Conservation (phyloP, 2,329 filamentous ascomycete genomes). For the Trichophyton rubrum region DNA sequence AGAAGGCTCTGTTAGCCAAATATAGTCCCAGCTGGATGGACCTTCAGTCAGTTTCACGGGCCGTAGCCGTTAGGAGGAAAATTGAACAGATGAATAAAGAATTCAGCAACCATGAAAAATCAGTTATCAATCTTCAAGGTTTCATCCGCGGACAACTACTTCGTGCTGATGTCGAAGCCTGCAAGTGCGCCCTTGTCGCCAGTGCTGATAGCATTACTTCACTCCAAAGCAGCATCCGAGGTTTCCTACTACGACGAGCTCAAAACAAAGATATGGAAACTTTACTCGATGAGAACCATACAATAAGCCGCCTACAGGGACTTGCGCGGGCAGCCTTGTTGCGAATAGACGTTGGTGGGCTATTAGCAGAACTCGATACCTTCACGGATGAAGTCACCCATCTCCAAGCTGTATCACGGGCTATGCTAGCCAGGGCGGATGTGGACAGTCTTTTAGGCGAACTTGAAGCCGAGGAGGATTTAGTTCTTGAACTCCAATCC, state of each 20-base stretch:
- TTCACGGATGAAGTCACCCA: slow-evolving; percentile 54
- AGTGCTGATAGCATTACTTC: slow-evolving; percentile 34
- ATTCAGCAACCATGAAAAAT: slow-evolving; percentile 20
- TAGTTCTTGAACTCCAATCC: slow-evolving; percentile 61
- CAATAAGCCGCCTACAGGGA: slow-evolving; percentile 28
- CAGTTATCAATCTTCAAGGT: slow-evolving; percentile 25
- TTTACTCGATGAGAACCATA: slow-evolving; percentile 22
- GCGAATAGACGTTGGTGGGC: slow-evolving; percentile 30
- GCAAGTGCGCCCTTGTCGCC: slow-evolving; percentile 30
- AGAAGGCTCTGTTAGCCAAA: neutral
- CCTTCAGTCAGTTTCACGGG: slow-evolving; percentile 38
- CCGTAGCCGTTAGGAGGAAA: slow-evolving; percentile 20
- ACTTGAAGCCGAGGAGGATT: slow-evolving; percentile 72
- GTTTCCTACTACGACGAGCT: slow-evolving; percentile 24
- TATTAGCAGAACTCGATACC: slow-evolving; percentile 58
- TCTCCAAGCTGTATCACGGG: slow-evolving; percentile 65
- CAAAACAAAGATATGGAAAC: slow-evolving; percentile 21
- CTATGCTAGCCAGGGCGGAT: slow-evolving; percentile 62
- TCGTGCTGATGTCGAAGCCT: slow-evolving; percentile 22
- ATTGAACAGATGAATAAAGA: slow-evolving; percentile 20
- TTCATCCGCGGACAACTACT: slow-evolving; percentile 21
- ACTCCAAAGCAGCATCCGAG: slow-evolving; percentile 42
- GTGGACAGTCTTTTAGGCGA: slow-evolving; percentile 63
- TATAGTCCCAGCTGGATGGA: slow-evolving; percentile 20
- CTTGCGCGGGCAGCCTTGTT: slow-evolving; percentile 30